phyloP scores from a whole-genome alignment of 2,329 filamentous ascomycete species.

The Talaromyces sp. region DNA sequence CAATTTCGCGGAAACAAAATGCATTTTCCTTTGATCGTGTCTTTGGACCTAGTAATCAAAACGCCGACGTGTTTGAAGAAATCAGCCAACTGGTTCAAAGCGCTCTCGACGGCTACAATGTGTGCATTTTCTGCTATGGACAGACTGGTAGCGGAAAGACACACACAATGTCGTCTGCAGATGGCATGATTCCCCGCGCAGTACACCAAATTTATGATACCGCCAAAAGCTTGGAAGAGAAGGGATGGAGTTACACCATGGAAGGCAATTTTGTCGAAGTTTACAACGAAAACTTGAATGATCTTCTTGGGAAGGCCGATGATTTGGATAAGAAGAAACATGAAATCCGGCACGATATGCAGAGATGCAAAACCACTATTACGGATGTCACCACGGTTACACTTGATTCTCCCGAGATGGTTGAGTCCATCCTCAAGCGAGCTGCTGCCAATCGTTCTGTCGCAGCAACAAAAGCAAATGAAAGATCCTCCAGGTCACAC shows the following conservation, averaged over 20 bases:
- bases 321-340: conserved; percentile 77
- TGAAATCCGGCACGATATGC: conserved; percentile 83
- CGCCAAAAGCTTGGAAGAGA: conserved; percentile 76
- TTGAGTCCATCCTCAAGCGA: conserved; percentile 74
- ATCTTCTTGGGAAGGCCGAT: conserved; percentile 72
- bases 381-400: conserved; percentile 74
- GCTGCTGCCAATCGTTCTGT: conserved; percentile 87
- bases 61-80: conserved; percentile 87
- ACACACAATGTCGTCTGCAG: conserved; percentile 84
- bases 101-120: conserved; percentile 94
- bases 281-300: conserved; percentile 96
- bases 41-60: conserved; percentile 74
- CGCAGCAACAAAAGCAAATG: conserved; percentile 95
- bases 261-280: conserved; percentile 95
- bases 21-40: conserved; percentile 92
- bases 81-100: conserved; percentile 97
- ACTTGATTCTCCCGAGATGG: conserved; percentile 75
- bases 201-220: conserved; percentile 93
- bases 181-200: conserved; percentile 93
- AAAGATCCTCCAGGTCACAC: conserved; percentile 89
- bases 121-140: conserved; percentile 98
- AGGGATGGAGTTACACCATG: conserved; percentile 93
- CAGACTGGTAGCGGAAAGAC: conserved; percentile 98
- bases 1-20: conserved; percentile 73
- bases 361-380: conserved; percentile 77